Evolutionary conservation across 805 yeast genomes (phyloP), one percentile per base, ranked within the genome.

Genomic region (Yamadazyma laniorum): DNA sequence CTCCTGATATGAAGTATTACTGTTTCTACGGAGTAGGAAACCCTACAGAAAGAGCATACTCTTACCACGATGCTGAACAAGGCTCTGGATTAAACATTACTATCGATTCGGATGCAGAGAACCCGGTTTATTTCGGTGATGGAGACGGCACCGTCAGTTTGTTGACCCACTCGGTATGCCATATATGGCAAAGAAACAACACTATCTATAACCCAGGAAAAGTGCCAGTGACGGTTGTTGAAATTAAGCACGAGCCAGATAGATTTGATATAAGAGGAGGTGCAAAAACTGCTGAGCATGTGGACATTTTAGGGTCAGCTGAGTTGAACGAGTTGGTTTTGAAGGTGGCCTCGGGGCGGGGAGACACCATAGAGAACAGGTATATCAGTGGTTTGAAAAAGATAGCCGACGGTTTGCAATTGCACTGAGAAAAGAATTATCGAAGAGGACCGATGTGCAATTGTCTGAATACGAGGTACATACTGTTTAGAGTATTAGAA

Each of bases 1-100:
- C 99, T 0, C 98, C 98, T 3, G 87, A 87, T 55, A 68, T 93
- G 83, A 85, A 86, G 48, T 70, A 89, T 7, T 93, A 70, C 61
- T 87, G 96, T 54, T 82, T 93, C 53, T 93, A 93, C 53, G 99
- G 99, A 4, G 88, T 89, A n/a, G 95, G 96, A 6, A 91, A 89
- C 48, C 95, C 95, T 16, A 91, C 99, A 0, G 99, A 93, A 60
- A 74, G 99, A 31, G 90, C 95, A 0, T 93, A 93, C 62, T 77
- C 80, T 23, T 93, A 93, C 61, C 79, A 77, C 38, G 85, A 84
- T 39, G 68, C 65, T 5, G 77, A 78, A 43, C 75, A 77, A 39
- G 61, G 67, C 0, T 74, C 79, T 21, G 55, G 55, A 4, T 65
- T 91, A 45, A 79, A 84, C 44, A 74, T 85, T 39, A 75, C 91